Evolutionary conservation across 2,329 filamentous ascomycete genomes (phyloP), one percentile per base, ranked within the genome.

Genomic region (Cordyceps tenuipes): DNA sequence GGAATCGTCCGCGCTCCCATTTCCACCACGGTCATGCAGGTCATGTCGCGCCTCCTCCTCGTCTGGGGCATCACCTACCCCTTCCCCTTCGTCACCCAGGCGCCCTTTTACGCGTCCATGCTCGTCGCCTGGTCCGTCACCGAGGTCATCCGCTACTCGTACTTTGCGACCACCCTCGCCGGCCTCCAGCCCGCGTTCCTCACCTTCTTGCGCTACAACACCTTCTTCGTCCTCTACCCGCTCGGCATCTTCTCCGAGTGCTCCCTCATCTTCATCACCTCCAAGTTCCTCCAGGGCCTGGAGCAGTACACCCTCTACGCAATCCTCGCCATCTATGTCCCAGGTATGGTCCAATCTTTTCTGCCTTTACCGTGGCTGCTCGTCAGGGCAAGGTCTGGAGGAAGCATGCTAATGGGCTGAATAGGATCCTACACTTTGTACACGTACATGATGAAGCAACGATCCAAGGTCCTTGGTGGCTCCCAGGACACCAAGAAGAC

Each of bases 391-490:
- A 17, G 10, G 5, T 17, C 3, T 79, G 57, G 7, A 34, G 4
- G 39, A 29, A 23, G 26, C 19, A 39, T 44, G 26, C 47, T 56
- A 39, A 56, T 39, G 3, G 26, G 8, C 4, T 23, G n/a, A 15
- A 36, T 21, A 77, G 88, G 90, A 77, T 69, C 89, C 4, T 96
- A 94, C 68, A 82, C 95, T 60, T 76, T 97, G 61, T 97, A 94
- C 71, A 91, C 89, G 23, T 89, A 99, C 75, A 97, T 99, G 94
- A 90, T 97, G 80, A 80, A 81, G 63, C 94, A 99, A 81, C 82
- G 93, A 66, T 81, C 84, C 65, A 96, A 91, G 81, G 84, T 93
- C 58, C n/a, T 61, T 34, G 41, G 50, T 23, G 47, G 51, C 53
- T 53, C 43, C 10, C n/a, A 49, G 44, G 31, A 10, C 19, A 21